These are phyloP conservation scores for Nakazawaea ishiwadae DNA, from an alignment of 805 yeast genomes.

Conservation along the genomic window DNA sequence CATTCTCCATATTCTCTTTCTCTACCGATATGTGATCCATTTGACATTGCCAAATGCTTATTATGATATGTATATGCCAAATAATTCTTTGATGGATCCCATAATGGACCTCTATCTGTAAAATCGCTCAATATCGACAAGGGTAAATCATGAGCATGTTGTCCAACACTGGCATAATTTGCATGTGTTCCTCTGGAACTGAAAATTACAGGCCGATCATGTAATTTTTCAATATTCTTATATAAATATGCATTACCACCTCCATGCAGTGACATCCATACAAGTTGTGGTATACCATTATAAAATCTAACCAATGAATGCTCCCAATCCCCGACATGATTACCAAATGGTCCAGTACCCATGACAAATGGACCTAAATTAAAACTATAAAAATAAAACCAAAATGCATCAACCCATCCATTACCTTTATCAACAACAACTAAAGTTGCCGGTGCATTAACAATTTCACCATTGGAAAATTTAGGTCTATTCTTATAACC, in stretches of 20 bases:
- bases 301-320: conserved; percentile 84
- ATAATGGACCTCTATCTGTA: conserved; percentile 90
- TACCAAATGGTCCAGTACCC: conserved; percentile 97
- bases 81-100: conserved; percentile 88
- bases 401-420: conserved; percentile 91
- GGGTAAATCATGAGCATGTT: conserved; percentile 93
- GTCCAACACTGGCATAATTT: conserved; percentile 93
- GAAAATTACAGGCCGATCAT: conserved; percentile 69
- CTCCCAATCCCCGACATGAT: conserved; percentile 98
- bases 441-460: conserved; percentile 73
- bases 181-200: conserved; percentile 97
- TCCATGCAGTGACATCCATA: conserved; percentile 98
- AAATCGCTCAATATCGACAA: conserved; percentile 87
- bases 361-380: conserved; percentile 94
- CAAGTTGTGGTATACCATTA: conserved; percentile 71
- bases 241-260: conserved; percentile 90
- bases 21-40: conserved; percentile 44
- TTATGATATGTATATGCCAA: conserved; percentile 82
- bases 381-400: conserved; percentile 95
- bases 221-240: conserved; percentile 66
- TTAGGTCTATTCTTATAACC: conserved; percentile 68
- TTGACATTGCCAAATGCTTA: conserved; percentile 36
- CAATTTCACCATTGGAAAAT: conserved; percentile 63
- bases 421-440: conserved; percentile 89
- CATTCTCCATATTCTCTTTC: conserved; percentile 61